Percentiles rank a stretch among this genome's conserved stretches.
These are phyloP conservation scores for Claviceps pusilla DNA, from an alignment of 2,329 filamentous ascomycete species.

Conservation along the genomic window DNA sequence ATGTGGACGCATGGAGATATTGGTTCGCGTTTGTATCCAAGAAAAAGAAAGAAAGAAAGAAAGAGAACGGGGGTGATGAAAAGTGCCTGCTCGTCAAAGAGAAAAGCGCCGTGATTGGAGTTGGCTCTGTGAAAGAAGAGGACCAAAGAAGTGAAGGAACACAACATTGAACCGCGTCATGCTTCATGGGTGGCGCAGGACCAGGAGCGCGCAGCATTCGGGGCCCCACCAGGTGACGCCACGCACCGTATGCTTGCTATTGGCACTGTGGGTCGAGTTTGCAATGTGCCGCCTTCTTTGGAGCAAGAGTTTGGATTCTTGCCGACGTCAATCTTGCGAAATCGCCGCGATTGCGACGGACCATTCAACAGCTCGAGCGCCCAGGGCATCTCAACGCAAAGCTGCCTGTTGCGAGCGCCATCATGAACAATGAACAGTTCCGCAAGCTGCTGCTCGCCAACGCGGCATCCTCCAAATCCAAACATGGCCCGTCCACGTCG, in stretches of 20 bases:
- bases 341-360: neutral
- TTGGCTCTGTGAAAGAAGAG: neutral
- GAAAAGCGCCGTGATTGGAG: too few species aligned
- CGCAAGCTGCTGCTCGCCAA: conserved; percentile 55
- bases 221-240: too few species aligned
- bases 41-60: neutral
- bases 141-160: too few species aligned
- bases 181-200: neutral
- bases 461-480: conserved; percentile 22
- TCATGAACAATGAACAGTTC: conserved; percentile 94
- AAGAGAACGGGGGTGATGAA: neutral
- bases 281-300: neutral
- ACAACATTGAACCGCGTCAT: neutral
- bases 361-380: neutral
- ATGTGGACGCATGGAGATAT: neutral
- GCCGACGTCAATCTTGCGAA: too few species aligned
- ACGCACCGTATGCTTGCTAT: neutral
- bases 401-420: neutral
- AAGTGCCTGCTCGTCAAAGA: neutral
- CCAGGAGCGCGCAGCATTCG: neutral
- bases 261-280: neutral
- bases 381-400: neutral
- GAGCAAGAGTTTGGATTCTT: neutral
- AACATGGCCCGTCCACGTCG: conserved; percentile 26
- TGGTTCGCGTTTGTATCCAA: neutral